These are phyloP conservation scores for Globisporangium abappressorium DNA, from an alignment of 352 stramenopile genomes.

Conservation along the genomic window DNA sequence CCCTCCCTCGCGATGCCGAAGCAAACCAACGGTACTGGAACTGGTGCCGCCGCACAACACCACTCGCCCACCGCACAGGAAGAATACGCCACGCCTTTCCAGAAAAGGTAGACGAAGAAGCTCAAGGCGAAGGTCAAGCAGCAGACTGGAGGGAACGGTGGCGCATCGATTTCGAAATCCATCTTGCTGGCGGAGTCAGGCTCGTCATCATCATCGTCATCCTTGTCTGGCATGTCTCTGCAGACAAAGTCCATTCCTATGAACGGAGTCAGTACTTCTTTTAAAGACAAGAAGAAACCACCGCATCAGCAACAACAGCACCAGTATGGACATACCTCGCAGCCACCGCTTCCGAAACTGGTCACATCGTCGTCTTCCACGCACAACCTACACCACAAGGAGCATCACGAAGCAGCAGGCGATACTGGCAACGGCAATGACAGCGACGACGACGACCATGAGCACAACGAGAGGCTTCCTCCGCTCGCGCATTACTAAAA, in stretches of 20 bases:
- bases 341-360: slow-evolving; percentile 50
- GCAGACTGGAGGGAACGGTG: slow-evolving; percentile 17
- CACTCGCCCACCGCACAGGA: slow-evolving; percentile 8
- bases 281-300: slow-evolving; percentile 35
- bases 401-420: slow-evolving; percentile 19
- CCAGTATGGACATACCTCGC: slow-evolving; percentile 3
- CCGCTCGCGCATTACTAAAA: slow-evolving; percentile 30
- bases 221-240: slow-evolving; percentile 10
- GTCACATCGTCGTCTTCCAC: slow-evolving; percentile 30
- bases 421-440: slow-evolving; percentile 2
- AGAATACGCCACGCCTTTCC: slow-evolving; percentile 38
- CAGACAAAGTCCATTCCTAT: slow-evolving; percentile 19
- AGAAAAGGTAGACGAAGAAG: slow-evolving; percentile 49
- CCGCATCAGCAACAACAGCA: slow-evolving; percentile 24
- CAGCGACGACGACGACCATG: slow-evolving; percentile 21
- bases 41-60: slow-evolving; percentile 16
- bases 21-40: not conserved
- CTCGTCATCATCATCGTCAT: slow-evolving; percentile 9
- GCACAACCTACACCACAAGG: slow-evolving; percentile 27
- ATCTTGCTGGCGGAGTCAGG: slow-evolving; percentile 47
- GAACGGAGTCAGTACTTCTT: not conserved
- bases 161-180: slow-evolving; percentile 34
- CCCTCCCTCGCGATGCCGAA: slow-evolving; percentile 6
- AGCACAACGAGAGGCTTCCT: slow-evolving; percentile 43
- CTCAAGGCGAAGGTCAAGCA: slow-evolving; percentile 40